Conservation (phyloP, 768 basidiomycete genomes). For the Boletus subparvulus region DNA sequence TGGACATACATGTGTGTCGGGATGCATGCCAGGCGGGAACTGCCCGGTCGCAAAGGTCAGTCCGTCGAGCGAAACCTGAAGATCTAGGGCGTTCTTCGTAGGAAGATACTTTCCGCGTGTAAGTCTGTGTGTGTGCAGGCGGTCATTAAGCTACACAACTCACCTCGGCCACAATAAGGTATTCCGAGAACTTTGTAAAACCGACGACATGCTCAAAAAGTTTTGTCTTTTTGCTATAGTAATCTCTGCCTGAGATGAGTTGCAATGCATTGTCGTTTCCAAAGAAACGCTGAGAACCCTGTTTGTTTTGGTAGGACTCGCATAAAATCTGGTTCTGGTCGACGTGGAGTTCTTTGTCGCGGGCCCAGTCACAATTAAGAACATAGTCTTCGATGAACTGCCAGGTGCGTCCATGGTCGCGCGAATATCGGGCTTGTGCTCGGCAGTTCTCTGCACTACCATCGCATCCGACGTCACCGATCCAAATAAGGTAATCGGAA, state of each 20-base stretch:
- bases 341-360: conserved; percentile 71
- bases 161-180: conserved; percentile 92
- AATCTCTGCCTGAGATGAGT: conserved; percentile 74
- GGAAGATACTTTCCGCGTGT: conserved; percentile 46
- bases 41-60: conserved; percentile 77
- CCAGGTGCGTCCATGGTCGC: conserved; percentile 81
- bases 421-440: conserved; percentile 71
- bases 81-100: conserved; percentile 58
- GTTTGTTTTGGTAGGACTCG: conserved; percentile 82
- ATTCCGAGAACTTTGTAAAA: conserved; percentile 96
- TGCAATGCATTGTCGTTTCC: conserved; percentile 62
- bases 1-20: conserved; percentile 80
- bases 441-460: conserved; percentile 55
- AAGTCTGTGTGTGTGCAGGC: conserved; percentile 21
- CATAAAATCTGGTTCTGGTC: conserved; percentile 91
- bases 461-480: conserved; percentile 70
- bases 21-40: conserved; percentile 90
- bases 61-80: conserved; percentile 94
- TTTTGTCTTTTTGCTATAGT: conserved; percentile 67
- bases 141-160: conserved; percentile 20
- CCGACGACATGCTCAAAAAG: conserved; percentile 89
- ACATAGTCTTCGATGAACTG: conserved; percentile 79
- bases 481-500: conserved; percentile 87
- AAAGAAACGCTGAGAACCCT: conserved; percentile 70
- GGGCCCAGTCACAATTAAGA: conserved; percentile 88